phyloP scores from a whole-genome alignment of 202 grass and related monocot species.

The Zoysia matrella region DNA sequence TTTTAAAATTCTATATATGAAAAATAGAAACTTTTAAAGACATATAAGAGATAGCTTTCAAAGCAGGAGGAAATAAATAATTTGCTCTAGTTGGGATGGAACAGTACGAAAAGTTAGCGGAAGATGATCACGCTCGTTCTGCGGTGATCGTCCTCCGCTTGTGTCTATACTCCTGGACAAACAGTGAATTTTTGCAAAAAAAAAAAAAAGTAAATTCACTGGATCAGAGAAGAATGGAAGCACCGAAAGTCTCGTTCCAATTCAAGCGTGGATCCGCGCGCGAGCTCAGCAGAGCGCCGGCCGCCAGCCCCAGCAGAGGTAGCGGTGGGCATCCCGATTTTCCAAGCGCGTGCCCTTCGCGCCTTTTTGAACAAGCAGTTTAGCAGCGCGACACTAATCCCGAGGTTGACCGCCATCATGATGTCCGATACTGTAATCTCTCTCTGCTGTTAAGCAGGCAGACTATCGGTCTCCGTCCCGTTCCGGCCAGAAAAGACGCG shows the following conservation, averaged over 20 bases:
- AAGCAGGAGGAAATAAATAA: too few species aligned
- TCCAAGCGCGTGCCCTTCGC: conserved; percentile 41
- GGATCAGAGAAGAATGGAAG: not conserved
- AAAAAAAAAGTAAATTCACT: too few species aligned
- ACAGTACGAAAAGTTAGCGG: too few species aligned
- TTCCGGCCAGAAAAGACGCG: conserved; percentile 45
- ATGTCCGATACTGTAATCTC: not conserved
- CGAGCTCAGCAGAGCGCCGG: not conserved
- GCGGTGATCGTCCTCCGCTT: too few species aligned
- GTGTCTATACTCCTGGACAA: too few species aligned
- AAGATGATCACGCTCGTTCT: too few species aligned
- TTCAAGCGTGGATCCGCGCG: not conserved
- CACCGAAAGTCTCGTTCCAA: not conserved
- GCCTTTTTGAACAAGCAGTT: conserved; percentile 44
- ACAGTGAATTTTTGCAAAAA: too few species aligned
- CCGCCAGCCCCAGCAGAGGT: not conserved
- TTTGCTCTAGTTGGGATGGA: too few species aligned
- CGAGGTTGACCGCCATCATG: conserved; percentile 55
- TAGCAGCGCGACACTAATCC: conserved; percentile 49
- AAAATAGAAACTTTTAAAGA: too few species aligned
- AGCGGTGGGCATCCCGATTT: not conserved
- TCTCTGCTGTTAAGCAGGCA: too few species aligned
- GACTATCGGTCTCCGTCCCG: not conserved
- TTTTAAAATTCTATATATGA: too few species aligned
- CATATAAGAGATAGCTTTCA: too few species aligned